phyloP scores from a whole-genome alignment of 371 early-diverging fungal species.

The Phascolomyces articulosus region DNA sequence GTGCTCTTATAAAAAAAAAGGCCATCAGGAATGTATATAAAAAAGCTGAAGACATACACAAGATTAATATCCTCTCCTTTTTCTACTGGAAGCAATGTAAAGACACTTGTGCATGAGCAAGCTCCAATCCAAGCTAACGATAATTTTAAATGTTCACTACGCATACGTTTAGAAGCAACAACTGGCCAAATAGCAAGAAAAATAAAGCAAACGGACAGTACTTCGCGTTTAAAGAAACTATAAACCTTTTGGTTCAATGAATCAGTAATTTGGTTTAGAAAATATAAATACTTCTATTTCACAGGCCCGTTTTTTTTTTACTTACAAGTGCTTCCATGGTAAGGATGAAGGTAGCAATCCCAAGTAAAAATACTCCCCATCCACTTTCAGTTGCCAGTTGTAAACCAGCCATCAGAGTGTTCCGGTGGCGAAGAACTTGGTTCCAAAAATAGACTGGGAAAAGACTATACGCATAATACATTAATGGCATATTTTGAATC shows the following conservation, averaged over 20 bases:
- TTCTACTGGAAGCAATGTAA: conserved; percentile 88
- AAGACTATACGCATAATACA: conserved; percentile 85
- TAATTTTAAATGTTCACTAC: conserved; percentile 42
- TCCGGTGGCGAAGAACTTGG: conserved; percentile 51
- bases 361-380: conserved; percentile 2
- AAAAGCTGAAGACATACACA: conserved; percentile 59
- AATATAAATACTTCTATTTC: not conserved
- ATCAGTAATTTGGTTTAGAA: not conserved
- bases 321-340: conserved; percentile 73
- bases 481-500: conserved; percentile 74
- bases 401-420: conserved; percentile 17
- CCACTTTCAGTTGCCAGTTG: conserved; percentile 3
- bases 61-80: conserved; percentile 73
- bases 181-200: conserved; percentile 66
- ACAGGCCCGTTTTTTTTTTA: too few relatives aligned
- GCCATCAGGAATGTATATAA: too few relatives aligned
- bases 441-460: conserved; percentile 92
- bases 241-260: conserved; percentile 53
- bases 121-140: conserved; percentile 60
- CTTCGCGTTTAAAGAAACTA: conserved; percentile 75
- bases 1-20: too few relatives aligned
- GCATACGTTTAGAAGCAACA: conserved; percentile 55
- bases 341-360: conserved; percentile 34
- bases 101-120: conserved; percentile 77
- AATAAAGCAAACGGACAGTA: conserved; percentile 59